Percentiles rank a stretch among this genome's conserved stretches.
Conservation (phyloP, 495 filamentous ascomycete species). For the Lasiosphaeria hispida region DNA sequence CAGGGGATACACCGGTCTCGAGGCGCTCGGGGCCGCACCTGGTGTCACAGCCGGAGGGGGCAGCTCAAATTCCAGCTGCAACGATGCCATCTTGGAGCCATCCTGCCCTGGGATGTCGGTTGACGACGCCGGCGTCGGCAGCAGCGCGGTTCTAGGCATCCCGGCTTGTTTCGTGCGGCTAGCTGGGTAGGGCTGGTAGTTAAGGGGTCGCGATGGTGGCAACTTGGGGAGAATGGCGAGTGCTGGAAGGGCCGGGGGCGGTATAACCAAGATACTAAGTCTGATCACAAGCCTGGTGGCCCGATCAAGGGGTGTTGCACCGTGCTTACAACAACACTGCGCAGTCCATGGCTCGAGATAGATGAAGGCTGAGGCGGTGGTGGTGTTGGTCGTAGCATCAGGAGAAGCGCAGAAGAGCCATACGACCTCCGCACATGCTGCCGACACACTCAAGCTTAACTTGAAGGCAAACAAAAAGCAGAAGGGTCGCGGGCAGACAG, state of each 20-base stretch:
- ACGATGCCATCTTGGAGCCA: conserved; percentile 53
- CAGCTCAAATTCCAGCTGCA: conserved; percentile 63
- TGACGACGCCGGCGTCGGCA: conserved; percentile 82
- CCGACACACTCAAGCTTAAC: too few relatives aligned
- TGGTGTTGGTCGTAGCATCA: conserved; percentile 33
- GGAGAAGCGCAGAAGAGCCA: not conserved
- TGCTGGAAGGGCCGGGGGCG: too few relatives aligned
- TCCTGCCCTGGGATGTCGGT: conserved; percentile 79
- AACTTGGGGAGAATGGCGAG: too few relatives aligned
- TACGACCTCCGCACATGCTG: not conserved
- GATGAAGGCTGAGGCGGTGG: conserved; percentile 86
- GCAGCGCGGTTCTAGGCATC: conserved; percentile 71
- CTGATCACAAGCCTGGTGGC: too few relatives aligned
- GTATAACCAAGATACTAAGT: too few relatives aligned
- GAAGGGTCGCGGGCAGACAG: too few relatives aligned
- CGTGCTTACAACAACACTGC: too few relatives aligned
- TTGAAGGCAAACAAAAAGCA: too few relatives aligned
- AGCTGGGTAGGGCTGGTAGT: too few relatives aligned
- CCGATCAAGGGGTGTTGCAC: too few relatives aligned
- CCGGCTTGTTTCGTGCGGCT: not conserved
- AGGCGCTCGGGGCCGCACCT: conserved; percentile 13
- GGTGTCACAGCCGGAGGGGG: conserved; percentile 74
- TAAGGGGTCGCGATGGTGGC: too few relatives aligned
- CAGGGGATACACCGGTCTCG: conserved; percentile 45
- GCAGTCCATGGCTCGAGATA: conserved; percentile 67